These are phyloP conservation scores for Penicillium olsonii DNA, from an alignment of 2,329 filamentous ascomycete genomes.

Conservation along the genomic window DNA sequence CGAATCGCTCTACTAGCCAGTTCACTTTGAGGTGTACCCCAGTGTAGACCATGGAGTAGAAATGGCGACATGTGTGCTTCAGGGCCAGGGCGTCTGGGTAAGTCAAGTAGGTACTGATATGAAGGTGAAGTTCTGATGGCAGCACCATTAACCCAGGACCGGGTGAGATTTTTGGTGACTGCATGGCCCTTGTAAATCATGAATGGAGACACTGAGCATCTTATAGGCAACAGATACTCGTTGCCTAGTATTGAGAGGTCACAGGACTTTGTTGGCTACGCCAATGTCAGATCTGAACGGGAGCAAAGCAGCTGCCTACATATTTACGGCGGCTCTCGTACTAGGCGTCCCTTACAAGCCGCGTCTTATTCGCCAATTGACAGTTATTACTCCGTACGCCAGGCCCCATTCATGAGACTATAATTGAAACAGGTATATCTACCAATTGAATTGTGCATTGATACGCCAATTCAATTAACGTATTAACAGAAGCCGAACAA, in stretches of 20 bases:
- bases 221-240: not conserved
- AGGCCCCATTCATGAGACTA: no score
- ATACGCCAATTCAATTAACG: no score
- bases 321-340: not conserved
- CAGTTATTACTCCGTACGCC: not conserved
- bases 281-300: not conserved
- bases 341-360: not conserved
- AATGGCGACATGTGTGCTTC: constrained; percentile 66
- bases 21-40: constrained; percentile 66
- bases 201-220: not conserved
- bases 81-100: constrained; percentile 72
- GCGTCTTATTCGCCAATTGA: not conserved
- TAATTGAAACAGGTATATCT: no score
- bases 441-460: no score
- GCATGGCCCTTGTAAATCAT: not conserved
- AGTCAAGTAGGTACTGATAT: constrained; percentile 61
- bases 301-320: not conserved
- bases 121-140: constrained; percentile 67
- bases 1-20: constrained; percentile 67
- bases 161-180: not conserved
- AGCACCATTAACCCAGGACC: constrained; percentile 50
- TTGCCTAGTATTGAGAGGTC: not conserved
- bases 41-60: constrained; percentile 66
- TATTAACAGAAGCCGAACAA: not conserved
- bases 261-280: not conserved